Base-by-base conservation (phyloP, 2,329 filamentous ascomycete genomes). In the Calonectria pseudoreteaudii region DNA sequence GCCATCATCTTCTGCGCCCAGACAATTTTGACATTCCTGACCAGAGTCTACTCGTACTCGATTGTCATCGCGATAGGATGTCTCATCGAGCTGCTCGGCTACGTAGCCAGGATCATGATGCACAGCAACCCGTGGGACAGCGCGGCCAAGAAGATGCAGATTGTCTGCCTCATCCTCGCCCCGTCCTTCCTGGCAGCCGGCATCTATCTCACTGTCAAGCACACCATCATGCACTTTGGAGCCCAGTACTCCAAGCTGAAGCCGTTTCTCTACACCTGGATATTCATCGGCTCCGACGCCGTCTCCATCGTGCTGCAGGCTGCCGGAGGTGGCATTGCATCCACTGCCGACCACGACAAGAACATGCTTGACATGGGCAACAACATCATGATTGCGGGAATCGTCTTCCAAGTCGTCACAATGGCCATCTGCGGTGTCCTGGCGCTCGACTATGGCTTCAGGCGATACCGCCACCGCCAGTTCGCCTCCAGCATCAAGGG, bases 271-370 rank as follows among this genome's bases (percentile, higher is more conserved):
- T 89, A 88, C 74, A 88, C 88, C 7, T 80, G 86, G 58, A 86
- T 88, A 65, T 93, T 93, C 83, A 89, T 93, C 75, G 86, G 89
- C 53, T 91, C 89, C 83, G 91, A 93, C 81, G 76, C 92, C n/a
- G 69, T 91, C 68, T 90, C 90, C 1, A 86, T 93, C 2, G 75
- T 91, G 31, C 86, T 93, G 0, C 92, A 93, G 80, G 88, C 88
- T 2, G 84, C 85, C 0, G 91, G 91, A 56, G 91, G 90, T 20
- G 90, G 85, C 28, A 78, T 92, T 53, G 86, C 88, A n/a, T 84
- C 86, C 5, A 79, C 83, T 6, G 84, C 86, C 36, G 80, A 80
- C 47, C 81, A 85, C 53, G 79, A 85, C 65, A 74, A 84, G 41
- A 66, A 83, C 18, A 26, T 41, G 31, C 56, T 64, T 30, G 53